phyloP scores from a whole-genome alignment of 495 filamentous ascomycete species.

The Penicillium cinerascens region DNA sequence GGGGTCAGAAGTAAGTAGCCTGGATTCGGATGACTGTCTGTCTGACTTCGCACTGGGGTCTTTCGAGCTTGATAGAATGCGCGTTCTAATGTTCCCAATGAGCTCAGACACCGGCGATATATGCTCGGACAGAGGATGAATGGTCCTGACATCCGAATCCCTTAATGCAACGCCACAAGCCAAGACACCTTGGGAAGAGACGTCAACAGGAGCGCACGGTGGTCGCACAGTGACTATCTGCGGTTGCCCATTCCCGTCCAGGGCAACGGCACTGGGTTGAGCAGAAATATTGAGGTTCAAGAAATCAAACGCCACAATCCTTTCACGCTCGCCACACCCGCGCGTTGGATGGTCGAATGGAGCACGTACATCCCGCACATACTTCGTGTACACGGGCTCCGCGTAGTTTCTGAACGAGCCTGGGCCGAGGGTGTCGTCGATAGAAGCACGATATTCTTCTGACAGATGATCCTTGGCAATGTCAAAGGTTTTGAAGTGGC shows the following conservation, averaged over 20 bases:
- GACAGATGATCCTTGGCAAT: constrained; percentile 58
- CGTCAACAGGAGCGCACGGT: constrained; percentile 48
- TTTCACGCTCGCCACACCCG: constrained; percentile 51
- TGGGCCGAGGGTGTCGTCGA: constrained; percentile 40
- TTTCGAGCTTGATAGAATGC: constrained; percentile 20
- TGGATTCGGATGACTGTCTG: constrained; percentile 5
- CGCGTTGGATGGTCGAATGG: constrained; percentile 43
- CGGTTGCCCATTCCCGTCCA: constrained; percentile 65
- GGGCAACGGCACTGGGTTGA: constrained; percentile 62
- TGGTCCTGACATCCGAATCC: constrained; percentile 29
- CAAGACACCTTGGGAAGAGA: constrained; percentile 44
- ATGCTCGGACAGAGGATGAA: constrained; percentile 30
- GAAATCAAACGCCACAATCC: constrained; percentile 86
- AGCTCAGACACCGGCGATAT: constrained; percentile 30
- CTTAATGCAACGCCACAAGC: constrained; percentile 30
- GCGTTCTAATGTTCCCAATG: constrained; percentile 28
- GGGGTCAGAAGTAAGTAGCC: constrained; percentile 16
- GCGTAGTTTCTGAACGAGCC: constrained; percentile 40
- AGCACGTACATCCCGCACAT: constrained; percentile 44
- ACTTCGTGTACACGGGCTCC: constrained; percentile 45
- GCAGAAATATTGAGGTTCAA: constrained; percentile 59
- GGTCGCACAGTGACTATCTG: constrained; percentile 61
- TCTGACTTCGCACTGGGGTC: constrained; percentile 3
- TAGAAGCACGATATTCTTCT: constrained; percentile 39
- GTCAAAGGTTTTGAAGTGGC: constrained; percentile 71